Percentiles rank a stretch among this genome's conserved stretches.
phyloP scores from a whole-genome alignment of 2,329 filamentous ascomycete species.

The Xylaria sp. region DNA sequence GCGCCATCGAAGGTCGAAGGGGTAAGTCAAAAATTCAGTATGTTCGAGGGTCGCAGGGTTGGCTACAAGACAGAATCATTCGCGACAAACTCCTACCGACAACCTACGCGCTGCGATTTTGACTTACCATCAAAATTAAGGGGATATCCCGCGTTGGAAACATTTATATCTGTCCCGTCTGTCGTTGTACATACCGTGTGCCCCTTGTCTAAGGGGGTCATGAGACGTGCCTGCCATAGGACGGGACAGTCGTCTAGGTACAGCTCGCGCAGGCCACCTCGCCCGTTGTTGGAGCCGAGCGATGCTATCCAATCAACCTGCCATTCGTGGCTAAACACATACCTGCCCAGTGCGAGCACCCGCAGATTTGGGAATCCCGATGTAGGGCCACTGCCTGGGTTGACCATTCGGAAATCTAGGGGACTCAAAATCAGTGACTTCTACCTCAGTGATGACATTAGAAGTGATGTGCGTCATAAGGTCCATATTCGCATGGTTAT shows the following conservation, averaged over 20 bases:
- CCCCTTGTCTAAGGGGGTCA: background rate
- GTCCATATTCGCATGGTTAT: no score
- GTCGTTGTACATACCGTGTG: background rate
- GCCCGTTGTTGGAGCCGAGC: constrained; percentile 32
- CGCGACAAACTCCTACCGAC: background rate
- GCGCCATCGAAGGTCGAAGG: constrained; percentile 9
- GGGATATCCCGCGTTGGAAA: constrained; percentile 10
- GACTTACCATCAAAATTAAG: background rate
- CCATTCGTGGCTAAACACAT: constrained; percentile 47
- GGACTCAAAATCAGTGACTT: background rate
- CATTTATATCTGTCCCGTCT: background rate
- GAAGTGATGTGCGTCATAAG: no score
- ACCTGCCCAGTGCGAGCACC: constrained; percentile 44
- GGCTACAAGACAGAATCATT: no score
- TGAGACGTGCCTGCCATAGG: constrained; percentile 19
- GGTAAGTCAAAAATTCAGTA: background rate
- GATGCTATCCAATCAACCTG: constrained; percentile 51
- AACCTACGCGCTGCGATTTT: background rate
- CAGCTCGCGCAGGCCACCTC: constrained; percentile 42
- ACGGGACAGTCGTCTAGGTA: constrained; percentile 49
- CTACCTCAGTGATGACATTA: no score
- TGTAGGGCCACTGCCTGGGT: background rate
- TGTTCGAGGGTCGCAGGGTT: no score
- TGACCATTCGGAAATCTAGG: constrained; percentile 35
- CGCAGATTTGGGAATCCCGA: constrained; percentile 43